phyloP scores from a whole-genome alignment of 495 filamentous ascomycete species.

The Neurospora sp. region DNA sequence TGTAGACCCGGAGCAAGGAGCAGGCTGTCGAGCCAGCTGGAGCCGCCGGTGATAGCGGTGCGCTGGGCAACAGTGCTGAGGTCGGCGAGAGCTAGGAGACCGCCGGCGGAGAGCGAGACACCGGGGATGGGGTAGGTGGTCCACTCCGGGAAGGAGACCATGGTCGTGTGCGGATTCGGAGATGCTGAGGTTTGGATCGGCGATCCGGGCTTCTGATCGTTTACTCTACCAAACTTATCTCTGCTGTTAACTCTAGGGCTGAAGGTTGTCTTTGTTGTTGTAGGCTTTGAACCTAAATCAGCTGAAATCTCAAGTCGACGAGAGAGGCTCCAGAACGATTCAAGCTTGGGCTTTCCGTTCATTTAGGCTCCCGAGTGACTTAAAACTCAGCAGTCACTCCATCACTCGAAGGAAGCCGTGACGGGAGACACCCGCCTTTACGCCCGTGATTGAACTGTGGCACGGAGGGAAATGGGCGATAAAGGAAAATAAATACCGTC shows the following conservation, averaged over 20 bases:
- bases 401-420: background rate
- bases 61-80: constrained; percentile 42
- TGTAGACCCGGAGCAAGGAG: constrained; percentile 51
- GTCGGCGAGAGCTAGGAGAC: constrained; percentile 47
- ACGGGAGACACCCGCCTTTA: background rate
- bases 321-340: background rate
- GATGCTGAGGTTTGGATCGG: background rate
- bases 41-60: constrained; percentile 44
- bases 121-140: constrained; percentile 24
- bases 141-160: constrained; percentile 22
- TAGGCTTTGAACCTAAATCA: background rate
- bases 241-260: background rate
- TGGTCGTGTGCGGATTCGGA: background rate
- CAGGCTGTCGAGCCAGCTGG: constrained; percentile 41
- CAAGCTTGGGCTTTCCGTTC: background rate
- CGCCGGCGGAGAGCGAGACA: constrained; percentile 37
- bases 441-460: background rate
- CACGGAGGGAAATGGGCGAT: background rate
- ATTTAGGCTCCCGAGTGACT: background rate
- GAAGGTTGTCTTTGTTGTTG: background rate
- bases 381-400: background rate
- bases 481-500: background rate
- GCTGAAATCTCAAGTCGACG: background rate
- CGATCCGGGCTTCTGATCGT: background rate
- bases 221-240: background rate